Percentiles rank a stretch among this genome's conserved stretches.
These are phyloP conservation scores for Fusarium longipes DNA, from an alignment of 2,329 filamentous ascomycete species.

Conservation along the genomic window DNA sequence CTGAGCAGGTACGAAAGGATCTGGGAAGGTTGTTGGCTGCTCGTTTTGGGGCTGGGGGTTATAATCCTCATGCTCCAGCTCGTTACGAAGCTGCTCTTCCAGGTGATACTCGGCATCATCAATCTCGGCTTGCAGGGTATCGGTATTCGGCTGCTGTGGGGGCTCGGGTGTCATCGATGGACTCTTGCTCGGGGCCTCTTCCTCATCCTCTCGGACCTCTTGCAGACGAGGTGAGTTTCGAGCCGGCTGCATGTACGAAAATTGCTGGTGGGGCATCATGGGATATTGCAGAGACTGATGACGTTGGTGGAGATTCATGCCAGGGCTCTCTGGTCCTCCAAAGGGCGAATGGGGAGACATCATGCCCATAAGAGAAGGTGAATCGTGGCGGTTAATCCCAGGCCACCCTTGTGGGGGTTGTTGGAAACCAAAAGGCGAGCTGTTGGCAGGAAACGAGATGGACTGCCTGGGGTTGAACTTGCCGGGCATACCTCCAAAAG, in stretches of 20 bases:
- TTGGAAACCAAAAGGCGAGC: conserved; percentile 75
- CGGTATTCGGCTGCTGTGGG: conserved; percentile 59
- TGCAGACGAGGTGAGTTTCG: conserved; percentile 72
- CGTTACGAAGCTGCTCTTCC: conserved; percentile 81
- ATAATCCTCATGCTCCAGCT: conserved; percentile 82
- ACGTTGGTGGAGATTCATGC: conserved; percentile 62
- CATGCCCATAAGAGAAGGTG: conserved; percentile 70
- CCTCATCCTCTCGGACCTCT: conserved; percentile 79
- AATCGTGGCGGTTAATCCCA: conserved; percentile 66
- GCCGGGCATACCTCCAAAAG: conserved; percentile 69
- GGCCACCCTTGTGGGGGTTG: conserved; percentile 69
- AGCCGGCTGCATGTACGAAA: conserved; percentile 65
- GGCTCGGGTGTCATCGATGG: conserved; percentile 67
- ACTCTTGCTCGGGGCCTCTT: conserved; percentile 66
- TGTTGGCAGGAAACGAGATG: conserved; percentile 71
- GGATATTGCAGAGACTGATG: conserved; percentile 70
- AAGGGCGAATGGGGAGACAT: conserved; percentile 75
- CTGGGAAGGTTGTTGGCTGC: conserved; percentile 32
- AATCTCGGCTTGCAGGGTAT: conserved; percentile 86
- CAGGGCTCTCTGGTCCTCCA: conserved; percentile 63
- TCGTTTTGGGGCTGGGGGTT: conserved; percentile 67
- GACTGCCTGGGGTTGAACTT: conserved; percentile 79
- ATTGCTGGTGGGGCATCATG: conserved; percentile 66
- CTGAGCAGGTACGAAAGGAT: conserved; percentile 50
- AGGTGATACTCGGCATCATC: conserved; percentile 88